Base-by-base conservation (phyloP, 306 rosid species). In the Trifolium pratense region DNA sequence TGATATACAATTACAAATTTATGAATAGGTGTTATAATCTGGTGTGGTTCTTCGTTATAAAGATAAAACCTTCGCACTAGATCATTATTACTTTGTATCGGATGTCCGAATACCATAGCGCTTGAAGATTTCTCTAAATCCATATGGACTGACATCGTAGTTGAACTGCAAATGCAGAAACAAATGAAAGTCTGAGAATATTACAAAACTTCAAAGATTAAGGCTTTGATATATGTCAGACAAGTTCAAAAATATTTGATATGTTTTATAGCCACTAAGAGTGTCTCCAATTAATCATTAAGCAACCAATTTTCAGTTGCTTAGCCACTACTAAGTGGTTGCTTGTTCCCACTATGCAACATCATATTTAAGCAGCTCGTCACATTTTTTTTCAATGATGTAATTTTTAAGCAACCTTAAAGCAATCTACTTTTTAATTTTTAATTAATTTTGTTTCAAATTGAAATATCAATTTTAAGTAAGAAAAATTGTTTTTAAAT, bases 121-220 rank as follows among this genome's bases (percentile, higher is more conserved):
- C 93, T 89, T 91, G 86, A 94, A 89, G 84, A 87, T 88, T 81
- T 94, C 96, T 80, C 99, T 86, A 81, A 94, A 94, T 79, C 99
- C 97, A 13, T 94, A 91, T 36, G 85, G 72, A 79, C 97, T 94
- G 49, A 83, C 77, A 32, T 91, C 97, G 65, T 88, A 80, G 72
- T 79, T 81, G 85, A 84, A 94, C 97, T 94, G 91, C 72, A 88
- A 4, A 80, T 20, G 49, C 71, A 66, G 51, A 83, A 59, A 77
- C 13, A 71, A 2, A 36, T 75, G 66, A 57, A 75, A 73, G 72
- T 36, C 21, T 23, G 43, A 63, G 10, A 55, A 59, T 13, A 55
- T 10, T 58, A 36, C 21, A 75, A 17, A 55, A 13, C 36, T 56
- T 45, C 7, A 45, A 52, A 46, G 36, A 16, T 11, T 7, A 56